These are phyloP conservation scores for Colletotrichum abscissum DNA, from an alignment of 2,329 filamentous ascomycete genomes.

Conservation along the genomic window DNA sequence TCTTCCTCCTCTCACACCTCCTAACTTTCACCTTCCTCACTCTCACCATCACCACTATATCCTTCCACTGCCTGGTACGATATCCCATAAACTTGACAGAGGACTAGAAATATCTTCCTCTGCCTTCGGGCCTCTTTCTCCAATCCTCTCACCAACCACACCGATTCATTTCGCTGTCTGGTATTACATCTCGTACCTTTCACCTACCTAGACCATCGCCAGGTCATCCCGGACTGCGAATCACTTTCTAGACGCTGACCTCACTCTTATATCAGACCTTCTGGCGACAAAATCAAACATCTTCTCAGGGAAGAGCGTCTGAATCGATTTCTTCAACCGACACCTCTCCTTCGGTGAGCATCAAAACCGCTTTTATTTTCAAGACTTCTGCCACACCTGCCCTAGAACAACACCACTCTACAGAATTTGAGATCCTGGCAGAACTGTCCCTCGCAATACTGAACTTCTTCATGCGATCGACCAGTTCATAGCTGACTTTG, in stretches of 20 bases:
- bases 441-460: background rate
- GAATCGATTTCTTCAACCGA: background rate
- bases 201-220: background rate
- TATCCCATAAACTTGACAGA: background rate
- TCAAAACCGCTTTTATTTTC: no score
- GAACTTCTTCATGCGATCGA: background rate
- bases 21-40: background rate
- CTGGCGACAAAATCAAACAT: no score
- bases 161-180: no score
- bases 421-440: background rate
- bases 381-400: no score
- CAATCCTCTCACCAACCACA: no score
- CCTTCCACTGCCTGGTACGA: background rate
- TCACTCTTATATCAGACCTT: background rate
- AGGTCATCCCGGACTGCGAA: background rate
- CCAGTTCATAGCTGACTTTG: background rate
- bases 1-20: background rate
- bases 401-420: background rate
- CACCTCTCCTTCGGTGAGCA: background rate
- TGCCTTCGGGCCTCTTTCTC: no score
- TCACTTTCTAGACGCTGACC: background rate
- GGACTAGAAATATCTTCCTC: no score
- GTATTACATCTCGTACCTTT: background rate
- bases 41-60: background rate
- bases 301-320: no score